Evolutionary conservation across 1,139 yeast genomes (phyloP), one percentile per base, ranked within the genome.

Genomic region (Geotrichum europaeum): DNA sequence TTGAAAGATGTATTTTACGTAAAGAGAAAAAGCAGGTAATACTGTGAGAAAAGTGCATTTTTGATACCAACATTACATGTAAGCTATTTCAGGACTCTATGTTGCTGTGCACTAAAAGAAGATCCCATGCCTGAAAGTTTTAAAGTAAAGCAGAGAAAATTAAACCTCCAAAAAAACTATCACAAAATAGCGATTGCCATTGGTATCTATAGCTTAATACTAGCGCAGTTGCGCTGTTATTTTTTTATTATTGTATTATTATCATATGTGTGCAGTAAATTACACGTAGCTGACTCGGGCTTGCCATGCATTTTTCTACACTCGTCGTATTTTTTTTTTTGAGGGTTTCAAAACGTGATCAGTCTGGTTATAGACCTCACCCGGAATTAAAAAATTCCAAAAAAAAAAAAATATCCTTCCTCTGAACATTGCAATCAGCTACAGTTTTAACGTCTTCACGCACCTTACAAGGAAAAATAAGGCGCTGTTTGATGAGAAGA

Each of bases 391-490:
- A 40, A 12, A 28, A 28, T 24, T 24, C 25, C n/a, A 25, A 25
- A 25, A 25, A 25, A 28, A 28, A 28, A 28, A 7, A 28, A 28
- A 28, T 28, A 28, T 5, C 10, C 84, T 94, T 98, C 90, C 94
- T 92, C 85, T 91, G 97, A 84, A 94, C 92, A 95, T 94, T 94
- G 96, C 94, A 94, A 86, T 94, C 98, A 73, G 96, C 87, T 75
- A 94, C 85, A 72, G 98, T 92, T 86, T 98, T 90, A 76, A 97
- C 97, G 75, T 92, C 98, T 84, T 92, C 98, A 79, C 92, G 89
- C 84, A 91, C 97, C 87, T 91, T 92, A 87, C 98, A 98, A 79
- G 98, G 98, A 79, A 92, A 94, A 89, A 92, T 90, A 78, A 92
- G 87, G 84, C 98, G 89, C 85, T 92, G 98, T 82, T 91, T 97